phyloP scores from a whole-genome alignment of 768 basidiomycete genomes.

The Suillus discolor region DNA sequence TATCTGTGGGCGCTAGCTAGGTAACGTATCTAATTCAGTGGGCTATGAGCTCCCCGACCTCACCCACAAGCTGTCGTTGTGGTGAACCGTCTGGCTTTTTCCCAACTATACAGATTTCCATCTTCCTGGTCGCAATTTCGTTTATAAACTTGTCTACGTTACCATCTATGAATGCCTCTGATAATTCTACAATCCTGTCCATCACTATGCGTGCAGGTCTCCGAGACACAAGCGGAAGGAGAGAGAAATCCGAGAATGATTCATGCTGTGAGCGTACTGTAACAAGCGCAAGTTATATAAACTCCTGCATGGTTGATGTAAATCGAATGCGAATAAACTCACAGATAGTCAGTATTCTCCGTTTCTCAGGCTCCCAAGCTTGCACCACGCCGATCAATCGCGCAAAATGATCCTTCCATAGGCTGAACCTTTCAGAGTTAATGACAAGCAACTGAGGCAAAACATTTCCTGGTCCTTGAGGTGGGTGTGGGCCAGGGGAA shows the following conservation, averaged over 20 bases:
- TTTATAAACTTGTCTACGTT: neutral
- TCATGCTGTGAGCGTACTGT: conserved; percentile 27
- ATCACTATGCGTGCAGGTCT: conserved; percentile 23
- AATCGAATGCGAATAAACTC: conserved; percentile 14
- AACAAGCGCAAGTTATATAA: neutral
- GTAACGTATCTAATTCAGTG: conserved; percentile 17
- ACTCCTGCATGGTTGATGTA: neutral
- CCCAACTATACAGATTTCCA: conserved; percentile 25
- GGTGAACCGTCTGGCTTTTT: conserved; percentile 25
- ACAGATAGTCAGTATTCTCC: conserved; percentile 53
- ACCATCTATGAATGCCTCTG: conserved; percentile 27
- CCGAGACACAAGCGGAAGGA: conserved; percentile 23
- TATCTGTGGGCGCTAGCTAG: neutral
- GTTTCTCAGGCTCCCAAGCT: conserved; percentile 53
- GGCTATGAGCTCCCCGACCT: conserved; percentile 23
- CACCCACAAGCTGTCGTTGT: conserved; percentile 24
- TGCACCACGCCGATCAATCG: conserved; percentile 55
- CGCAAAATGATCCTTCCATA: conserved; percentile 77
- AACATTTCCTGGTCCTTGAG: conserved; percentile 10
- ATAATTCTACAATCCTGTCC: conserved; percentile 25
- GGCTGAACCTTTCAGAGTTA: conserved; percentile 76
- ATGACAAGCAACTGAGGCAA: conserved; percentile 60
- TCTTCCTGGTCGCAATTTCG: conserved; percentile 19
- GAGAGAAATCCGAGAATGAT: conserved; percentile 32
- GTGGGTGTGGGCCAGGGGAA: conserved; percentile 49